Base-by-base conservation (phyloP, 805 yeast species). In the Saturnispora saitoi region DNA sequence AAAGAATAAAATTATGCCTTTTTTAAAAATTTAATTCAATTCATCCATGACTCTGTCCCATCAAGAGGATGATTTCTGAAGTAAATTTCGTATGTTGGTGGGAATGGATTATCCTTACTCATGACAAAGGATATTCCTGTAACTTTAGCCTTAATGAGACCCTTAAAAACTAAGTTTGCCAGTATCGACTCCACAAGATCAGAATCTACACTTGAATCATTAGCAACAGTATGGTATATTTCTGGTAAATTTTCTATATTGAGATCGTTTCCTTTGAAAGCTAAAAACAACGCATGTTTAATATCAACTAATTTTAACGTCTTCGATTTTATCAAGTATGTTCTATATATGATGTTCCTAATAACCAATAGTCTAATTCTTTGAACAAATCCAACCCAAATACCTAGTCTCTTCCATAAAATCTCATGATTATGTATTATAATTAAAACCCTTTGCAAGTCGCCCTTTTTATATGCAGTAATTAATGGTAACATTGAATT, bases 111-210 rank as follows among this genome's bases (percentile, higher is more conserved):
- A 2, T 54, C 56, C 44, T 63, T 63, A 36, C 68, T 60, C 37
- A 66, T 28, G 7, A 60, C 57, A n/a, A 65, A 47, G n/a, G 50
- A 55, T 1, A 58, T 43, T 7, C 64, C 58, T 0, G 61, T 59
- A 3, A 77, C 56, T 50, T 78, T 79, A 0, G 81, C 84, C 51
- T 72, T 76, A 32, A 80, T 55, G 15, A 78, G 58, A 48, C 74
- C 76, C 49, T 75, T 76, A 51, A 77, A 82, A 37, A 77, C 72
- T n/a, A 80, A 55, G 2, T 76, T 62, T 12, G 75, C 65, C 42
- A 78, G 59, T 7, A 79, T 54, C 46, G 76, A 78, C 51, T 79
- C 83, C 10, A 72, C 68, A 34, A 72, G 63, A 12, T 56, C 43
- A 15, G 14, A 47, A 40, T 55, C 48, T 49, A 46, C 8, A 9